These are phyloP conservation scores for Leccinum insolens DNA, from an alignment of 1,284 basidiomycete species.

Conservation along the genomic window DNA sequence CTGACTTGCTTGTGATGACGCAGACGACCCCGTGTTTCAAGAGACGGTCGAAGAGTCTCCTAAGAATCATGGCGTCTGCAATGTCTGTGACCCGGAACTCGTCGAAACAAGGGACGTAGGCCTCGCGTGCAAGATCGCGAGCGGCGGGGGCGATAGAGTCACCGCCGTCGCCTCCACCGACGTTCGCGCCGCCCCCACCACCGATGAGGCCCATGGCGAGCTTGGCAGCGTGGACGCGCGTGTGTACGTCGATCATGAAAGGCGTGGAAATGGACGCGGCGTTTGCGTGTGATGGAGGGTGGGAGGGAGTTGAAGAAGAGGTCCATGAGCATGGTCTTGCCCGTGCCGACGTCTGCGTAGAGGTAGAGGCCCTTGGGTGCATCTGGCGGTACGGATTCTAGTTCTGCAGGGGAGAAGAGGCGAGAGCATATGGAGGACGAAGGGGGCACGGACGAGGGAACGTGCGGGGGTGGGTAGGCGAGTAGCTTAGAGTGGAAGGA, in stretches of 20 bases:
- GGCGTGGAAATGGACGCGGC: conserved; percentile 94
- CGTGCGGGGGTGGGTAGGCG: conserved; percentile 72
- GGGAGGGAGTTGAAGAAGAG: conserved; percentile 93
- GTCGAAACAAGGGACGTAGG: conserved; percentile 92
- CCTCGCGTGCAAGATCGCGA: conserved; percentile 84
- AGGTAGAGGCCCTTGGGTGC: conserved; percentile 92
- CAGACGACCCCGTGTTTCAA: conserved; percentile 90
- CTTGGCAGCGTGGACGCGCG: conserved; percentile 85
- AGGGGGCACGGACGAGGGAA: conserved; percentile 34
- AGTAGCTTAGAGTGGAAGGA: conserved; percentile 75
- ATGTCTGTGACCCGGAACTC: conserved; percentile 99
- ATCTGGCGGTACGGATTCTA: conserved; percentile 48
- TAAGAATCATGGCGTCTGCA: conserved; percentile 97
- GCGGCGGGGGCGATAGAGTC: conserved; percentile 92
- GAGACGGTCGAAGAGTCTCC: conserved; percentile 85
- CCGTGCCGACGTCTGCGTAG: conserved; percentile 97
- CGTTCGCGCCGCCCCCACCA: conserved; percentile 29
- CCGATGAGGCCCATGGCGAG: conserved; percentile 57
- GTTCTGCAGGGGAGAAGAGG: conserved; percentile 55
- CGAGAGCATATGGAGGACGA: conserved; percentile 49
- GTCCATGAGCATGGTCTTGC: conserved; percentile 99
- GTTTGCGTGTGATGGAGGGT: conserved; percentile 70
- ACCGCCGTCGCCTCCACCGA: conserved; percentile 51
- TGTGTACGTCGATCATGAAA: conserved; percentile 99
- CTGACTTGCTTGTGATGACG: conserved; percentile 96